Percentiles rank a stretch among this genome's conserved stretches.
These are phyloP conservation scores for Elaeis oleifera DNA, from an alignment of 202 grass and related monocot species.

Conservation along the genomic window DNA sequence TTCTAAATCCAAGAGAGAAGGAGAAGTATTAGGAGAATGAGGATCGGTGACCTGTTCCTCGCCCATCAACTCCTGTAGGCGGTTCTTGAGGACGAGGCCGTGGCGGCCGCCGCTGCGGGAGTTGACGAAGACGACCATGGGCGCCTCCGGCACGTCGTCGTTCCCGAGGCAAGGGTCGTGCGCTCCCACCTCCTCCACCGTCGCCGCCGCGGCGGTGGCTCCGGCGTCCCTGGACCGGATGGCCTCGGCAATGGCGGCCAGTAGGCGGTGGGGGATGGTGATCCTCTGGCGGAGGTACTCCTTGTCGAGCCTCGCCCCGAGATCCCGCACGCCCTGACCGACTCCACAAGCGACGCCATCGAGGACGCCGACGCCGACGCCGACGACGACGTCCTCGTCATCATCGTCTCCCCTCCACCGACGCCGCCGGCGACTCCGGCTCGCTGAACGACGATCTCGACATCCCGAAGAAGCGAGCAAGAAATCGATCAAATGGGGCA, in stretches of 20 bases:
- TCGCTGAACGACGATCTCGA: no score
- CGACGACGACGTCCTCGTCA: neutral
- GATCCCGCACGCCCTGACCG: conserved; percentile 52
- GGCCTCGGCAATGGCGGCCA: conserved; percentile 43
- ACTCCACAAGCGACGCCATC: conserved; percentile 38
- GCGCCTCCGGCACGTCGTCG: conserved; percentile 58
- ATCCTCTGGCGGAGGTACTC: conserved; percentile 51
- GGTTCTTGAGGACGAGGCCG: conserved; percentile 69
- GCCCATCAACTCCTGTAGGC: conserved; percentile 76
- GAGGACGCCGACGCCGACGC: conserved; percentile 15
- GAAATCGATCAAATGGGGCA: no score
- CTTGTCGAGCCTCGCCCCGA: conserved; percentile 42
- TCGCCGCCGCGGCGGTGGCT: neutral
- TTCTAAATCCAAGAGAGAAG: neutral
- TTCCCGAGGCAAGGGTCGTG: neutral
- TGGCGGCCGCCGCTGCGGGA: conserved; percentile 72
- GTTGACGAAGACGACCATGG: conserved; percentile 79
- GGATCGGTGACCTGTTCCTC: conserved; percentile 49
- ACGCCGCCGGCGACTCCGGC: neutral
- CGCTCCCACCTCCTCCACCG: conserved; percentile 26
- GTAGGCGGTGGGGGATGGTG: conserved; percentile 42
- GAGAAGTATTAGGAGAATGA: neutral
- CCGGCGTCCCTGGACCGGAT: conserved; percentile 31
- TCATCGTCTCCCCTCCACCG: conserved; percentile 8
- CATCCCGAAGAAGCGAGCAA: no score